These are phyloP conservation scores for Candida coquimbonensis DNA, from an alignment of 805 yeast species.

Conservation along the genomic window DNA sequence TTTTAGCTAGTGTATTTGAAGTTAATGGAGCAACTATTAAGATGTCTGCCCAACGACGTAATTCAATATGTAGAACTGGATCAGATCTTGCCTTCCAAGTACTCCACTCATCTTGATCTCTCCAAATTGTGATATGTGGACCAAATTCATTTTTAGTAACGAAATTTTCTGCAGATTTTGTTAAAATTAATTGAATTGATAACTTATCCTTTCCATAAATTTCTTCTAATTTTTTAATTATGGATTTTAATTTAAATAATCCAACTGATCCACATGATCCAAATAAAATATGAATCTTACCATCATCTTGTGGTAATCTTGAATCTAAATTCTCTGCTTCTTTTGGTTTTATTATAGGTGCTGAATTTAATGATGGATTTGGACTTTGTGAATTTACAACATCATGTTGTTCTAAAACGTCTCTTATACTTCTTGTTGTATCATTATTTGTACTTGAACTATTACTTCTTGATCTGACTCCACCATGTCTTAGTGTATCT, in stretches of 20 bases:
- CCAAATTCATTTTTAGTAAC: slow-evolving; percentile 41
- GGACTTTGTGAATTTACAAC: background rate
- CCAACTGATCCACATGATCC: slow-evolving; percentile 91
- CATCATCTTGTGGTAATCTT: slow-evolving; percentile 72
- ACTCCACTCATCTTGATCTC: slow-evolving; percentile 91
- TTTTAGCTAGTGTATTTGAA: slow-evolving; percentile 87
- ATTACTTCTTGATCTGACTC: slow-evolving; percentile 26
- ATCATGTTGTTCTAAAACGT: slow-evolving; percentile 5
- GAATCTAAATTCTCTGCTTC: slow-evolving; percentile 48
- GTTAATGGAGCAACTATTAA: slow-evolving; percentile 89
- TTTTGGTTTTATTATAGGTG: slow-evolving; percentile 8
- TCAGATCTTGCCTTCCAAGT: slow-evolving; percentile 80
- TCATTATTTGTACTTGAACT: slow-evolving; percentile 19
- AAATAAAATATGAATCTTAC: slow-evolving; percentile 74
- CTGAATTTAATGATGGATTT: background rate
- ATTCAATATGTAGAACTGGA: slow-evolving; percentile 91
- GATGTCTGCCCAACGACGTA: slow-evolving; percentile 95
- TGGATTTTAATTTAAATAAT: slow-evolving; percentile 68
- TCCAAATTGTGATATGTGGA: slow-evolving; percentile 78
- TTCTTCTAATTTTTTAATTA: slow-evolving; percentile 75
- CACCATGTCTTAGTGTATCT: slow-evolving; percentile 52
- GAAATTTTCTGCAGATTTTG: slow-evolving; percentile 82
- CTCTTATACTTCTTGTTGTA: slow-evolving; percentile 8
- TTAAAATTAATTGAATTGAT: slow-evolving; percentile 79
- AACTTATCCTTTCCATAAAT: slow-evolving; percentile 68